phyloP scores from a whole-genome alignment of 1,284 basidiomycete genomes.

The Heterobasidion parviporum region DNA sequence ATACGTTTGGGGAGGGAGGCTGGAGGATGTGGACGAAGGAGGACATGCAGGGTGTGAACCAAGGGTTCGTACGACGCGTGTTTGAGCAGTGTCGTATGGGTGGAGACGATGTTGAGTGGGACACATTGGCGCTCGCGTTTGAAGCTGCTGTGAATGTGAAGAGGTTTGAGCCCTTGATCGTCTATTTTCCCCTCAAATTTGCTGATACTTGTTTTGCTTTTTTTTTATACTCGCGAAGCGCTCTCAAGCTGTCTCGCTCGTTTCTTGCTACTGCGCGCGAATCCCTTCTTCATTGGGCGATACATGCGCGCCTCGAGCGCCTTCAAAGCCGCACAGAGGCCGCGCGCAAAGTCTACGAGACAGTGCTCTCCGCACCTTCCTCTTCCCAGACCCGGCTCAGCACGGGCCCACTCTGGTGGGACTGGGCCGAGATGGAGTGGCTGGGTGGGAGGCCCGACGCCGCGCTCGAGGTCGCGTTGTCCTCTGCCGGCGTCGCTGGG shows the following conservation, averaged over 20 bases:
- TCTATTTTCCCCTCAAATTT: conserved; percentile 4
- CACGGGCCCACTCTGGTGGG: conserved; percentile 65
- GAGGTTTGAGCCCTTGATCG: conserved; percentile 33
- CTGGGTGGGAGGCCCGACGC: conserved; percentile 43
- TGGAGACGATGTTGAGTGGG: conserved; percentile 52
- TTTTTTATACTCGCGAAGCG: conserved; percentile 31
- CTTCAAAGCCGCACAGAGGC: conserved; percentile 63
- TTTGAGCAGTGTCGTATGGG: conserved; percentile 47
- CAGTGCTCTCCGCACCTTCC: conserved; percentile 42
- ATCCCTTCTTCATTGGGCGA: conserved; percentile 71
- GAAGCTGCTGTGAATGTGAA: conserved; percentile 58
- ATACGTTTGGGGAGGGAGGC: conserved; percentile 28
- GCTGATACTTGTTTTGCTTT: conserved; percentile 9
- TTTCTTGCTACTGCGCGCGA: conserved; percentile 58
- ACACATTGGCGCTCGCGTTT: conserved; percentile 54
- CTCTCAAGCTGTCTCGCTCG: conserved; percentile 64
- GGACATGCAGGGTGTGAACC: conserved; percentile 40
- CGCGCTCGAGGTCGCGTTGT: conserved; percentile 44
- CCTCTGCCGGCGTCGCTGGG: conserved; percentile 44
- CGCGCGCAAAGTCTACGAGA: conserved; percentile 80
- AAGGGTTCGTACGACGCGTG: conserved; percentile 39
- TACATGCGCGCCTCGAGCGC: conserved; percentile 76
- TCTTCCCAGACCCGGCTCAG: conserved; percentile 24
- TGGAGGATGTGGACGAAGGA: conserved; percentile 42
- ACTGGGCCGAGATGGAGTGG: conserved; percentile 91